Conservation (phyloP, 2,329 filamentous ascomycete species). For the Pseudocercospora eumusae region DNA sequence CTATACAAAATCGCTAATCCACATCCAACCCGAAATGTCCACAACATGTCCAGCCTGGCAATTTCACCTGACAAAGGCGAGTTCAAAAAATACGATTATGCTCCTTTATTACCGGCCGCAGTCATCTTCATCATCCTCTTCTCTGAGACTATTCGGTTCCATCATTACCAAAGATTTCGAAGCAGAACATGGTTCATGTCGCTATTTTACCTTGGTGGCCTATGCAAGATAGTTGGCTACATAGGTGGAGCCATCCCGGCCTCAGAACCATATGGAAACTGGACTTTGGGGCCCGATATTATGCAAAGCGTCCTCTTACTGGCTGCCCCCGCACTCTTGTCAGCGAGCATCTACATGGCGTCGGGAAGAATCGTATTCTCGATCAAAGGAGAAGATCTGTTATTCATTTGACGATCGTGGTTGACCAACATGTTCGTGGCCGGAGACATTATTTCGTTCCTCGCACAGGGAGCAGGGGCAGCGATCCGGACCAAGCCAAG, state of each 20-base stretch:
- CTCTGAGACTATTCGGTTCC: slow-evolving; percentile 36
- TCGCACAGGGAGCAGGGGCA: slow-evolving; percentile 48
- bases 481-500: slow-evolving; percentile 18
- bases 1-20: neutral
- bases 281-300: slow-evolving; percentile 46
- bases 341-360: slow-evolving; percentile 53
- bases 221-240: slow-evolving; percentile 57
- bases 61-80: neutral
- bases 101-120: slow-evolving; percentile 22
- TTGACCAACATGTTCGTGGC: slow-evolving; percentile 53
- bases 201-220: slow-evolving; percentile 53
- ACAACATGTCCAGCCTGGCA: slow-evolving; percentile 1
- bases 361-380: slow-evolving; percentile 50
- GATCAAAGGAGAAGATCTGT: slow-evolving; percentile 44
- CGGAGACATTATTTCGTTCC: slow-evolving; percentile 52
- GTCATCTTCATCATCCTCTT: slow-evolving; percentile 39
- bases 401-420: slow-evolving; percentile 48
- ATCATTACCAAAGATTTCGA: slow-evolving; percentile 43
- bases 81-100: slow-evolving; percentile 20
- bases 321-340: slow-evolving; percentile 52
- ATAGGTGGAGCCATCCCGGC: slow-evolving; percentile 52
- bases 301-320: slow-evolving; percentile 50
- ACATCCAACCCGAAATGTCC: neutral
- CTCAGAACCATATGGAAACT: slow-evolving; percentile 43
- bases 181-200: slow-evolving; percentile 54